Percentiles rank a stretch among this genome's conserved stretches.
phyloP scores from a whole-genome alignment of 164 flowering plant species.

The Cinnamomum chago region DNA sequence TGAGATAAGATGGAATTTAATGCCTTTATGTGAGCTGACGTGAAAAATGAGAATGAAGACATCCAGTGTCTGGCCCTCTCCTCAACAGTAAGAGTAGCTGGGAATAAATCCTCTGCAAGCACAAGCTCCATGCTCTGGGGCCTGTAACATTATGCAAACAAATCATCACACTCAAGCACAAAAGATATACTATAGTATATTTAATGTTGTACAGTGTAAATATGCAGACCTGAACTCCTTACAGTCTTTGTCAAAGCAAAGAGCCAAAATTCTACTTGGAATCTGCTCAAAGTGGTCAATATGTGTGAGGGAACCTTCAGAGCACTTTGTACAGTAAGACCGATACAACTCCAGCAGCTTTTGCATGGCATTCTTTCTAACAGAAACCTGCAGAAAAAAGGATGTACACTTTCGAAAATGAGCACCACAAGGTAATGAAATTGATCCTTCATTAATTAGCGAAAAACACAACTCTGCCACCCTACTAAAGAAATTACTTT shows the following conservation, averaged over 20 bases:
- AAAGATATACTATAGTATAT: neutral
- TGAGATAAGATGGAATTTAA: slow-evolving; percentile 62
- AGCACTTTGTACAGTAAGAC: slow-evolving; percentile 60
- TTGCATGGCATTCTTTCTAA: slow-evolving; percentile 71
- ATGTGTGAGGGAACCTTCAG: slow-evolving; percentile 40
- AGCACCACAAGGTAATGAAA: neutral
- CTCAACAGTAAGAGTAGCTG: slow-evolving; percentile 55
- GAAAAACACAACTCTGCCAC: neutral
- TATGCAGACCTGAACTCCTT: slow-evolving; percentile 75
- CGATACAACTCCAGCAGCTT: slow-evolving; percentile 76
- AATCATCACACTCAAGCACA: neutral
- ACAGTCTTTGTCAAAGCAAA: slow-evolving; percentile 82
- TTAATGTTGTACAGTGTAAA: neutral
- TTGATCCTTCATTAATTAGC: neutral
- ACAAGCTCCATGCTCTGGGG: slow-evolving; percentile 74
- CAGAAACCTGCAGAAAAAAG: slow-evolving; percentile 45
- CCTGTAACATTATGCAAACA: slow-evolving; percentile 31
- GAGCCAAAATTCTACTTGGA: slow-evolving; percentile 75
- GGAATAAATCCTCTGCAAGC: slow-evolving; percentile 73
- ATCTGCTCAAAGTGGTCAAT: slow-evolving; percentile 64
- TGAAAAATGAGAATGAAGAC: slow-evolving; percentile 56
- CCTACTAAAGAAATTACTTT: slow-evolving; percentile 42
- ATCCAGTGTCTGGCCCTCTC: slow-evolving; percentile 81
- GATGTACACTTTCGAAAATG: slow-evolving; percentile 2
- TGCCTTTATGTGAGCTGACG: slow-evolving; percentile 63